Conservation (phyloP, 805 yeast species). For the Starmerella riodocensis region DNA sequence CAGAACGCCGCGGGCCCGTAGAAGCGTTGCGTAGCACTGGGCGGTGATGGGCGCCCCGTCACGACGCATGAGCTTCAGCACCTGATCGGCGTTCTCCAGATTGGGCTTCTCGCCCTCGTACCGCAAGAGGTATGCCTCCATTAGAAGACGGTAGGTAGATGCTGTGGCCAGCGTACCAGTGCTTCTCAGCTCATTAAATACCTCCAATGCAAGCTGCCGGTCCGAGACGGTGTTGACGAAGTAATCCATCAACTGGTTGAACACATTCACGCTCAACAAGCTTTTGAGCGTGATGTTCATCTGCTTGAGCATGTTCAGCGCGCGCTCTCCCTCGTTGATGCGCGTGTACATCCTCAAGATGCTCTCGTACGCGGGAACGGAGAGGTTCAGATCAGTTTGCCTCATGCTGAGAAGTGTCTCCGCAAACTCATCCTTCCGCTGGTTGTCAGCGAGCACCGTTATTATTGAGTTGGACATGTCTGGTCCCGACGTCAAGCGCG, state of each 20-base stretch:
- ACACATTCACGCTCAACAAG: slow-evolving; percentile 22
- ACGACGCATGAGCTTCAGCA: slow-evolving; percentile 25
- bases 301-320: slow-evolving; percentile 7
- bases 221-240: slow-evolving; percentile 27
- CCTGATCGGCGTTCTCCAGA: slow-evolving; percentile 27
- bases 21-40: slow-evolving; percentile 30
- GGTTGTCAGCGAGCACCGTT: slow-evolving; percentile 3
- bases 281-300: slow-evolving; percentile 3
- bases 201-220: slow-evolving; percentile 25
- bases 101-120: slow-evolving; percentile 25
- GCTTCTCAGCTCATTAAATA: slow-evolving; percentile 24
- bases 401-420: slow-evolving; percentile 6
- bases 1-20: slow-evolving; percentile 31
- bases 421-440: not conserved
- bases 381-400: not conserved
- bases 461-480: slow-evolving; percentile 12
- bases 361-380: slow-evolving; percentile 7
- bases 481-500: slow-evolving; percentile 1
- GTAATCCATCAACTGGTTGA: slow-evolving; percentile 30
- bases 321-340: slow-evolving; percentile 6
- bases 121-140: slow-evolving; percentile 27
- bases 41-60: slow-evolving; percentile 24
- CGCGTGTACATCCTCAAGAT: slow-evolving; percentile 11
- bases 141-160: slow-evolving; percentile 31
- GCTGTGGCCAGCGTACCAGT: slow-evolving; percentile 27